Evolutionary conservation across 768 basidiomycete species (phyloP).

Genomic region (Cystofilobasidium capitatum): DNA sequence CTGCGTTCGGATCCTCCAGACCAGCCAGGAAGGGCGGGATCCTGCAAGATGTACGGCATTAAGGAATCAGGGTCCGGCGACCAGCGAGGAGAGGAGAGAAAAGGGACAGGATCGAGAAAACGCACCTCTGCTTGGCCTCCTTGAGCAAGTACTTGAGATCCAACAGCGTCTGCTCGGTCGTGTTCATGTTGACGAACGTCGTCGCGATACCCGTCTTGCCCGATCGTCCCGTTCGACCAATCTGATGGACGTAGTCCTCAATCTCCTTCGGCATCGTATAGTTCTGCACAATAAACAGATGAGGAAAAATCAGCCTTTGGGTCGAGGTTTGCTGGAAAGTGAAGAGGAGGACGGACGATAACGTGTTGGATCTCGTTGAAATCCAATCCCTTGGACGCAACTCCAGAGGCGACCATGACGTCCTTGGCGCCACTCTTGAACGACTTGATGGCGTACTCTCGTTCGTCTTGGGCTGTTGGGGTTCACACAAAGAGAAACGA

Average conservation of each 20-base stretch:
- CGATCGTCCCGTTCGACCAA: conserved; percentile 91
- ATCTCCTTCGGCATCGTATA: conserved; percentile 99
- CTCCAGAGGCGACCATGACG: conserved; percentile 97
- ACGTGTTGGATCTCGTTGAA: conserved; percentile 71
- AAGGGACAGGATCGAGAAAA: conserved; percentile 25
- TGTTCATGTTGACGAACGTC: conserved; percentile 97
- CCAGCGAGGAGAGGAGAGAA: background rate
- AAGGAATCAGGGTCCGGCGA: background rate
- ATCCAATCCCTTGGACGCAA: conserved; percentile 95
- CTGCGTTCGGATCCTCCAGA: conserved; percentile 80
- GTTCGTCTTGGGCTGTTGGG: conserved; percentile 80
- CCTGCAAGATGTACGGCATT: conserved; percentile 43
- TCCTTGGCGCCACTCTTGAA: conserved; percentile 97
- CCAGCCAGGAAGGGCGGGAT: conserved; percentile 85
- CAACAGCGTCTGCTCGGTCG: conserved; percentile 85
- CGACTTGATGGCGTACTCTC: conserved; percentile 95
- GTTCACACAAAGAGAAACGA: background rate
- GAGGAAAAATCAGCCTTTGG: no score
- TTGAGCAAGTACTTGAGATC: conserved; percentile 94
- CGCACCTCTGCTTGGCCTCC: conserved; percentile 94
- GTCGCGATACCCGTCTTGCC: conserved; percentile 99
- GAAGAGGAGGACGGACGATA: conserved; percentile 2
- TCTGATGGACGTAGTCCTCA: conserved; percentile 99
- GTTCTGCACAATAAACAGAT: conserved; percentile 43
- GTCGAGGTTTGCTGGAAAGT: background rate